Base-by-base conservation (phyloP, 495 filamentous ascomycete species). In the Xylaria acuta region DNA sequence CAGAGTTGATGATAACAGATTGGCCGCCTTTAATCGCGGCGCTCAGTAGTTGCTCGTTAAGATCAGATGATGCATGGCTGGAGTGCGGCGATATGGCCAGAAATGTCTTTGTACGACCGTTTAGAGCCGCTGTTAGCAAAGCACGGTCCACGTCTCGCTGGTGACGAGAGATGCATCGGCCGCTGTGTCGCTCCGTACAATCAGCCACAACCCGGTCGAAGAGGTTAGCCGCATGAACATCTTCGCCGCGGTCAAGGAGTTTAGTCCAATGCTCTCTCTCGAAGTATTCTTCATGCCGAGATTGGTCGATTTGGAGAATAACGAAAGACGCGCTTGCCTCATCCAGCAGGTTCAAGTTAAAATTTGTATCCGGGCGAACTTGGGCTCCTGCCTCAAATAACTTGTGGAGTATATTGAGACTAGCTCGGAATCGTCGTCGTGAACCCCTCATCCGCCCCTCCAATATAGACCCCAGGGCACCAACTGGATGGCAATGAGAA, bases 221-320 rank as follows among this genome's bases (percentile, higher is more conserved):
- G 9, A 58, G 27, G 27, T 2, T 20, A 11, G 27, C 53, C 25
- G 12, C 27, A n/a, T 58, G 53, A 14, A 58, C 7, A 58, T 58
- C 53, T 18, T 58, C 27, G 25, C 12, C 53, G 5, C 6, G 8
- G 0, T 2, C 8, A 54, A 30, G 0, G 8, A 58, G 18, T 5
- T 20, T 5, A 5, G 1, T 1, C 53, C 27, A 58, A 34, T 34
- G 14, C 5, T 6, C 0, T 16, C 0, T 16, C 27, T 16, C 14
- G 27, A 58, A 34, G 25, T 58, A 58, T 58, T 30, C 30, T 58
- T 58, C 53, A 58, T 58, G 53, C 14, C 20, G 53, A 58, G 53
- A 58, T 34, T 7, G 27, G 0, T 58, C 20, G 27, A 58, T 34
- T 18, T 20, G 53, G 16, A 18, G 53, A 16, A 58, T 16, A 16